Evolutionary conservation across 2,329 filamentous ascomycete species (phyloP).

Genomic region (Lachnellula hyalina): DNA sequence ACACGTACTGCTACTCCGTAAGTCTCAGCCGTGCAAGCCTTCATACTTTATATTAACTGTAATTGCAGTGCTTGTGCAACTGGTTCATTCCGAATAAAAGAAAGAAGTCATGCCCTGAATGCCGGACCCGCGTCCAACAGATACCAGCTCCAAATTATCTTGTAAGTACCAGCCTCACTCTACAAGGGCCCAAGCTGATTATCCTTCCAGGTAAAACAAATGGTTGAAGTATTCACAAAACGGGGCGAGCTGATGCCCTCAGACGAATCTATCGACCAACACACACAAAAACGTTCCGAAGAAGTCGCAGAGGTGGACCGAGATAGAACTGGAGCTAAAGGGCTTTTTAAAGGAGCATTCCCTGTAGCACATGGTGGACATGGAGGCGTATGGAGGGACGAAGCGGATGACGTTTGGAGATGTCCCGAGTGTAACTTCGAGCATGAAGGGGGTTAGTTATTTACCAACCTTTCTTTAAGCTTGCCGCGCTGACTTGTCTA

Average conservation of each 20-base stretch:
- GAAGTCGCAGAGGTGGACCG: conserved; percentile 54
- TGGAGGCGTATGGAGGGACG: conserved; percentile 40
- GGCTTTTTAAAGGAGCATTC: conserved; percentile 56
- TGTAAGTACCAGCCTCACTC: conserved; percentile 34
- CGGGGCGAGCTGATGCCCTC: conserved; percentile 55
- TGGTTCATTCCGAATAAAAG: conserved; percentile 38
- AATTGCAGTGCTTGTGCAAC: conserved; percentile 30
- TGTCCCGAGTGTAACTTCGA: conserved; percentile 61
- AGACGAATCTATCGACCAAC: conserved; percentile 59
- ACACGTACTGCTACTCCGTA: conserved; percentile 67
- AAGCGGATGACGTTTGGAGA: conserved; percentile 54
- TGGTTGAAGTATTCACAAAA: conserved; percentile 57
- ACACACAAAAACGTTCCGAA: conserved; percentile 50
- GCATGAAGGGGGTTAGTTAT: conserved; percentile 43
- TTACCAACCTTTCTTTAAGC: not conserved
- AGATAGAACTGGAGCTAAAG: conserved; percentile 50
- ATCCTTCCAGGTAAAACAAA: conserved; percentile 50
- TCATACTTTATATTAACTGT: conserved; percentile 13
- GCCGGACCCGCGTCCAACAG: conserved; percentile 51
- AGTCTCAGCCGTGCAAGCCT: conserved; percentile 22
- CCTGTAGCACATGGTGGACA: not conserved
- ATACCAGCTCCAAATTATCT: conserved; percentile 61
- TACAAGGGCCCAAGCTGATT: conserved; percentile 1
- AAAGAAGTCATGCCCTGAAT: conserved; percentile 65
- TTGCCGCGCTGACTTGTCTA: not conserved